Base-by-base conservation (phyloP, 208 protist genomes). In the Chromosphaera perkinsii region DNA sequence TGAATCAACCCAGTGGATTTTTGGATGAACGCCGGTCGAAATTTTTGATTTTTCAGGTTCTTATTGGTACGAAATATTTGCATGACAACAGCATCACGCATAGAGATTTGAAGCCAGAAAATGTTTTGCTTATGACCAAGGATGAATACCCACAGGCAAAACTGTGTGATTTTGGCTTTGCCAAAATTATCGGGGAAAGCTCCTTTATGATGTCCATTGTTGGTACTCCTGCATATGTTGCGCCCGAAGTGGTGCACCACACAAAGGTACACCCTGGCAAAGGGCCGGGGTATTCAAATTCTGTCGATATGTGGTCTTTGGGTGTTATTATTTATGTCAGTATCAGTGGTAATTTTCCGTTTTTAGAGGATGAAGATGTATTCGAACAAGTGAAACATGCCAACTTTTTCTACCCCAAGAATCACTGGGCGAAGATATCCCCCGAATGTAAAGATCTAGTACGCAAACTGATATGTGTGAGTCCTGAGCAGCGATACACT, bases 91-190 rank as follows among this genome's bases (percentile, higher is more conserved):
- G 37, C 14, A 22, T 49, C 39, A 37, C 31, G 22, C 66, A 72
- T 36, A n/a, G 66, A 51, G 66, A 72, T 56, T 36, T 72, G 17
- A 72, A 72, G 42, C 66, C 66, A 26, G 66, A 72, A 35, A 72
- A 72, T 42, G 55, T 72, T 29, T 42, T 72, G 10, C 40, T 72
- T 22, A 32, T 35, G 3, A 63, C 32, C 54, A 47, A 48, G 7
- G 35, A 71, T 26, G 17, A 29, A 26, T 33, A 52, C 22, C 42
- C 64, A 22, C 1, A 55, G 7, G 55, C 36, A 10, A 69, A 69
- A 33, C 32, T 69, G 24, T 69, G 64, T 48, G 66, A 71, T 39
- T 71, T 71, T 64, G 66, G 66, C 17, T 63, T 71, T 47, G 66
- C 66, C 17, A 3, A n/a, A n/a, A 61, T 61, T 42, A 39, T 71